Evolutionary conservation across 2,329 filamentous ascomycete genomes (phyloP).

Genomic region (Microdochium paspali): DNA sequence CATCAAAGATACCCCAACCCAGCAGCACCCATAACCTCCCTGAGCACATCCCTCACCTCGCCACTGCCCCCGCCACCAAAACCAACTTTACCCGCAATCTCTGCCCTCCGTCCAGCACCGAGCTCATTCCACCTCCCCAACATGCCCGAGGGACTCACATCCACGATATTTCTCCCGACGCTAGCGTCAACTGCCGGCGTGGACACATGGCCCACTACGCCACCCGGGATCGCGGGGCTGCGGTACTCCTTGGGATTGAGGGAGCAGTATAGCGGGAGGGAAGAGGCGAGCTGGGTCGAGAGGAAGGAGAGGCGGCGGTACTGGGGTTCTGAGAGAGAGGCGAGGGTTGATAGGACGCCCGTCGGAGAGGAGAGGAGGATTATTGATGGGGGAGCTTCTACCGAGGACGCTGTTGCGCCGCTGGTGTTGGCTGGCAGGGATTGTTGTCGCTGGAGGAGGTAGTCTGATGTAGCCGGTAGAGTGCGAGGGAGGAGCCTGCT

Average conservation of each 20-base stretch:
- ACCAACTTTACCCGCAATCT: conserved; percentile 68
- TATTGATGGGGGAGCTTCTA: conserved; percentile 26
- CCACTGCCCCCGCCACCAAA: conserved; percentile 49
- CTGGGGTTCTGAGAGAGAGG: conserved; percentile 65
- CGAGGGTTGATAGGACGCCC: conserved; percentile 68
- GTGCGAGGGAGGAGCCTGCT: conserved; percentile 69
- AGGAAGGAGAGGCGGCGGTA: conserved; percentile 81
- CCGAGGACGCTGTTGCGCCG: conserved; percentile 10
- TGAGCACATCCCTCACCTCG: conserved; percentile 54
- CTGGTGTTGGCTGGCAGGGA: conserved; percentile 7
- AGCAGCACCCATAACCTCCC: conserved; percentile 39
- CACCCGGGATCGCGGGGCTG: conserved; percentile 20
- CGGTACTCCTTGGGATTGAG: conserved; percentile 79
- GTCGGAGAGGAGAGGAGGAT: conserved; percentile 67
- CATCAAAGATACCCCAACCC: conserved; percentile 39
- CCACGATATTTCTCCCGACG: conserved; percentile 60
- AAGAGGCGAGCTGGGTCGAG: conserved; percentile 67
- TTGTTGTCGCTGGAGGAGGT: conserved; percentile 13
- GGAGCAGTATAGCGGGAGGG: conserved; percentile 66
- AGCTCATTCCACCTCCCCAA: conserved; percentile 69
- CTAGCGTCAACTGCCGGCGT: conserved; percentile 47
- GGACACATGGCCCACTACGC: conserved; percentile 14
- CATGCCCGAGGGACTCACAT: conserved; percentile 50
- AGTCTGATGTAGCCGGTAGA: conserved; percentile 29
- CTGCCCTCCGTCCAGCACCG: conserved; percentile 58